These are phyloP conservation scores for Phytophthora idaei DNA, from an alignment of 352 stramenopile species.

Conservation along the genomic window DNA sequence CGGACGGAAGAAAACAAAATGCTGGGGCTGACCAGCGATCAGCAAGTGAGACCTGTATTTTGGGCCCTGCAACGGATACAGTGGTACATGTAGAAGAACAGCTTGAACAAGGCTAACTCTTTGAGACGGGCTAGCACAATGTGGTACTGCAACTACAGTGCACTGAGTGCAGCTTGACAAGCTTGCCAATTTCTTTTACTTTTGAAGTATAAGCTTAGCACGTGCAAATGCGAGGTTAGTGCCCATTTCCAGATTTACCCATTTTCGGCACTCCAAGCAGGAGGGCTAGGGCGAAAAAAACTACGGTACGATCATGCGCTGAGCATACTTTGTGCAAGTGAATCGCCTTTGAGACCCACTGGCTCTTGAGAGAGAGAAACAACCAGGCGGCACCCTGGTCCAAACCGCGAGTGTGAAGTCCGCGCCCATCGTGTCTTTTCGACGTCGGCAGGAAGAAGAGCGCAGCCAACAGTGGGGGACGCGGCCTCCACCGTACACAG, in stretches of 20 bases:
- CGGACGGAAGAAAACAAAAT: too few relatives aligned
- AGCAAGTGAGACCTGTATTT: too few relatives aligned
- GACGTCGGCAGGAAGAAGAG: conserved; percentile 1
- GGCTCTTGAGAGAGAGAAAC: conserved; percentile 39
- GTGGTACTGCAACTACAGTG: too few relatives aligned
- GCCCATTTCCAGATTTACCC: background rate
- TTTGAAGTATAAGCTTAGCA: too few relatives aligned
- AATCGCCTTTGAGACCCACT: conserved; percentile 14
- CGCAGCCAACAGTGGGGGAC: conserved; percentile 19
- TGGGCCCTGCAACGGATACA: too few relatives aligned
- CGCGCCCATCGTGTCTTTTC: background rate
- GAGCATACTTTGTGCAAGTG: conserved; percentile 20
- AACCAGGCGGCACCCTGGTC: conserved; percentile 21
- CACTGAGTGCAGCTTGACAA: too few relatives aligned
- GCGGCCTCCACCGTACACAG: conserved; percentile 13
- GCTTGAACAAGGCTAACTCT: too few relatives aligned
- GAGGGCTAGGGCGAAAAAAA: background rate
- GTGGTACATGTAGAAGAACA: too few relatives aligned
- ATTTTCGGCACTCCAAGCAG: conserved; percentile 10
- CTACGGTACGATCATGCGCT: background rate
- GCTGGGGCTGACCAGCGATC: too few relatives aligned
- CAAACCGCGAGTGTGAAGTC: background rate
- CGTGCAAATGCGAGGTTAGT: too few relatives aligned
- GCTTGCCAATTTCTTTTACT: too few relatives aligned
- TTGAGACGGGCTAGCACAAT: too few relatives aligned